These are phyloP conservation scores for Parastagonospora avenae DNA, from an alignment of 2,329 filamentous ascomycete genomes.

Conservation along the genomic window DNA sequence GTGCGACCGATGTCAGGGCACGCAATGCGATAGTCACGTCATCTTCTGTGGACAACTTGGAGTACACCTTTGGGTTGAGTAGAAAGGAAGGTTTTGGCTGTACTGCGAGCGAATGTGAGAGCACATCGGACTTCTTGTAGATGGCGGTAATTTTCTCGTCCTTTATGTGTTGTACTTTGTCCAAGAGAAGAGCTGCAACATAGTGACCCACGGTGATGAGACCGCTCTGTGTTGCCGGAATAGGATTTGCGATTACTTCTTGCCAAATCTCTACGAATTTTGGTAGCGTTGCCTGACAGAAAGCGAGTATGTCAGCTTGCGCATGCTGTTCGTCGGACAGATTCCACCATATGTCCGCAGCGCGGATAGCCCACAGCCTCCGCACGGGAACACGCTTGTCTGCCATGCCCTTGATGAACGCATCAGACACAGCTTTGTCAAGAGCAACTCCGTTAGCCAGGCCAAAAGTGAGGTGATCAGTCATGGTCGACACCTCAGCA, in stretches of 20 bases:
- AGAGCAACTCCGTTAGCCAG: constrained; percentile 66
- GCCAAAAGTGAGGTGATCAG: constrained; percentile 66
- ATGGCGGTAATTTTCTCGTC: constrained; percentile 62
- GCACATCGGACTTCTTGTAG: constrained; percentile 66
- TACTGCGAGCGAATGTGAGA: constrained; percentile 68
- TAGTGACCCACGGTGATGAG: constrained; percentile 81
- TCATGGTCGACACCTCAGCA: constrained; percentile 75
- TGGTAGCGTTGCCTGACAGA: constrained; percentile 57
- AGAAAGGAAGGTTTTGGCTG: constrained; percentile 88
- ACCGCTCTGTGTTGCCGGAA: constrained; percentile 79
- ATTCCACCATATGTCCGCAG: constrained; percentile 72
- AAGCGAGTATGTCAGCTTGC: constrained; percentile 51
- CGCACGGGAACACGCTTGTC: constrained; percentile 84
- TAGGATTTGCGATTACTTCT: constrained; percentile 78
- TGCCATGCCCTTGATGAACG: constrained; percentile 77
- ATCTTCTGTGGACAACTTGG: constrained; percentile 74
- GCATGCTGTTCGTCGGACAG: constrained; percentile 56
- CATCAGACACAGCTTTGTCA: constrained; percentile 70
- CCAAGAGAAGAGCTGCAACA: constrained; percentile 65
- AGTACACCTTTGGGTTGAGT: constrained; percentile 82
- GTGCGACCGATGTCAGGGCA: constrained; percentile 68
- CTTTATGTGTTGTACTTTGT: constrained; percentile 59
- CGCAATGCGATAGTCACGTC: constrained; percentile 79
- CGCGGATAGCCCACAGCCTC: constrained; percentile 78
- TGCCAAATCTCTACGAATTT: constrained; percentile 73